Evolutionary conservation across 345 rosid genomes (phyloP).

Genomic region (Populus pruinosa): DNA sequence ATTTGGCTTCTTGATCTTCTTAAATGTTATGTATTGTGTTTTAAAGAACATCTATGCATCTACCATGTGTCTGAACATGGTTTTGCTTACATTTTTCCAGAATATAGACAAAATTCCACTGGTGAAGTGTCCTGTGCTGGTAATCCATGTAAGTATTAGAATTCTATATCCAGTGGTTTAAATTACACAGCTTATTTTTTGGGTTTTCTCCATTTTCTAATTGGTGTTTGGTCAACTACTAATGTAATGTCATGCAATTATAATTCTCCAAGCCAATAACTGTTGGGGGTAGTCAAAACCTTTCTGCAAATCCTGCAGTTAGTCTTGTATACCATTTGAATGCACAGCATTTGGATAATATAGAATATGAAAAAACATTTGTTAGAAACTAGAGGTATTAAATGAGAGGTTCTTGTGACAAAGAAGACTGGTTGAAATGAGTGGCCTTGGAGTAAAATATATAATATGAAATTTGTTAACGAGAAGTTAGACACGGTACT

Average conservation of each 20-base stretch:
- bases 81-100: slow-evolving; percentile 37
- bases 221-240: neutral
- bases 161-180: slow-evolving; percentile 8
- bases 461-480: too few species aligned
- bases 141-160: slow-evolving; percentile 74
- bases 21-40: neutral
- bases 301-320: neutral
- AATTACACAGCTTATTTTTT: slow-evolving; percentile 6
- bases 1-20: slow-evolving; percentile 2
- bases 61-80: slow-evolving; percentile 7
- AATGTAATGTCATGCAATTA: neutral
- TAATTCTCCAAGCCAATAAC: neutral
- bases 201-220: neutral
- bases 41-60: neutral
- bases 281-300: neutral
- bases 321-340: neutral
- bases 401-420: neutral
- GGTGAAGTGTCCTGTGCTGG: slow-evolving; percentile 87
- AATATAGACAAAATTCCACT: slow-evolving; percentile 83
- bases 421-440: neutral
- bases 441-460: too few species aligned
- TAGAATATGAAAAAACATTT: neutral
- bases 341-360: neutral
- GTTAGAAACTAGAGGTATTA: neutral
- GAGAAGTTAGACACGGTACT: neutral